Evolutionary conservation across 352 stramenopile species (phyloP).

Genomic region (Globisporangium sylvaticum): DNA sequence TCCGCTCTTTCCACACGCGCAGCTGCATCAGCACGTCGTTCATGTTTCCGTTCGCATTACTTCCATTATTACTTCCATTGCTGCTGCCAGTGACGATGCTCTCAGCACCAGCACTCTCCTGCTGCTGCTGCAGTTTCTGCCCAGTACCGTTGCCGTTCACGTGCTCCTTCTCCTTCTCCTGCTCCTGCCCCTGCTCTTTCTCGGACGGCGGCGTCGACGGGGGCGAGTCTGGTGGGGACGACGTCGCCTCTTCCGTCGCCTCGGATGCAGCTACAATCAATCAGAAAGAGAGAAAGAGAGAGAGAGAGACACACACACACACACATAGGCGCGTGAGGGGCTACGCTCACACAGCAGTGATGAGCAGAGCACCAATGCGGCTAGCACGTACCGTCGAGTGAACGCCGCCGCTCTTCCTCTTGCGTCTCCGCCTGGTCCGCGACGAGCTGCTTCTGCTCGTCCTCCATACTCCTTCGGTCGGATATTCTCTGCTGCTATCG

Average conservation of each 20-base stretch:
- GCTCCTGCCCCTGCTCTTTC: neutral
- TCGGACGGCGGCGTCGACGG: slow-evolving; percentile 2
- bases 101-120: neutral
- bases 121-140: neutral
- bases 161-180: neutral
- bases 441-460: slow-evolving; percentile 3
- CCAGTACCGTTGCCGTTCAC: neutral
- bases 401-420: neutral
- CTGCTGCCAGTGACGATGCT: neutral
- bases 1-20: slow-evolving; percentile 56
- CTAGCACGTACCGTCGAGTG: neutral
- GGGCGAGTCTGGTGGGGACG: slow-evolving; percentile 7
- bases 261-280: neutral
- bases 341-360: neutral
- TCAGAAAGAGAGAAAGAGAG: neutral
- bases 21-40: slow-evolving; percentile 38
- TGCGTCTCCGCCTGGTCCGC: neutral
- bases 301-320: too few relatives aligned
- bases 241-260: slow-evolving; percentile 4
- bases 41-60: neutral
- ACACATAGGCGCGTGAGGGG: neutral
- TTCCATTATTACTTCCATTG: neutral
- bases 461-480: neutral
- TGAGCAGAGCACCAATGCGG: neutral
- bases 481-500: slow-evolving; percentile 8